Base-by-base conservation (phyloP, 2,329 filamentous ascomycete genomes). In the Sphaerostilbella broomeana region DNA sequence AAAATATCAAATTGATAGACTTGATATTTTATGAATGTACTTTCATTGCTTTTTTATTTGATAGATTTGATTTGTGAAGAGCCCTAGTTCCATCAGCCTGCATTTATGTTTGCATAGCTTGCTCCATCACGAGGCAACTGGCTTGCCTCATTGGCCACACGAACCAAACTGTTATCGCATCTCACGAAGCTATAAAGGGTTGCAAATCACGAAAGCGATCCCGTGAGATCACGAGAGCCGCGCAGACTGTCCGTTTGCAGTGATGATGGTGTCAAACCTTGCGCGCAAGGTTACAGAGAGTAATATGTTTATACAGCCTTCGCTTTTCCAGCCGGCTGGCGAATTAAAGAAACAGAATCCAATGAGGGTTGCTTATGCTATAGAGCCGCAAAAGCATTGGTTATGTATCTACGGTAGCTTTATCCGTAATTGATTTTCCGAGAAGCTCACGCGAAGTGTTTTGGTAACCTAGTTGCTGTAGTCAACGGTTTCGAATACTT, bases 331-430 rank as follows among this genome's bases (percentile, higher is more conserved):
- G 35, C 73, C 73, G 9, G 60, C 61, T 24, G 74, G 74, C 52
- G 69, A 66, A 48, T 77, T 78, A 59, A 74, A 69, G 51, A 67
- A 65, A 1, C 60, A 69, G 50, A 68, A 72, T 45, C 71, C 64
- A 19, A 67, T 78, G 69, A 72, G 76, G 45, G 58, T 75, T 9
- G 64, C 72, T 51, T 78, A 76, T 47, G 63, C 65, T 17, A 68
- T 78, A 21, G 66, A 70, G 38, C 73, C 73, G 4, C 61, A 64
- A 17, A 67, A 70, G 54, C 63, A 64, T 49, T 78, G 74, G 74
- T 61, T 65, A 18, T 70, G 73, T 35, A 77, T 77, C 37, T 78
- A 78, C 52, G 77, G 77, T 45, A 77, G 74, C 55, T 78, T 78
- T 45, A 72, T 77, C 43, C 60, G 73, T 77, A 65, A 61, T 73